Evolutionary conservation across 371 early-diverging fungal species (phyloP), one percentile per base, ranked within the genome.

Genomic region (Mucor mucedo): DNA sequence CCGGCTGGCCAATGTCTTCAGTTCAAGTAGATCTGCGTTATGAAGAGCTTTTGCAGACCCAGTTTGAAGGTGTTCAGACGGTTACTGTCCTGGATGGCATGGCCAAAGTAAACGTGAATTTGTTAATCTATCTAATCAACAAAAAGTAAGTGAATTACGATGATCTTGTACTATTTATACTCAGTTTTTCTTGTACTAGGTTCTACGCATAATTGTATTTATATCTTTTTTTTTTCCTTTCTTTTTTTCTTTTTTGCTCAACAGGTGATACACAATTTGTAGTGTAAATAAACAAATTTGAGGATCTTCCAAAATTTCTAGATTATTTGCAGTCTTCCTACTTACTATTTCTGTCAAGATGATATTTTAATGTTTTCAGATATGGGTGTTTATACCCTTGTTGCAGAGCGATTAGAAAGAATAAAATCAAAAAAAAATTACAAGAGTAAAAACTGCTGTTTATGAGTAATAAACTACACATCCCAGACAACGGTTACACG

Each of bases 31-130:
- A 93, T 76, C 72, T 95, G 68, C 75, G 92, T 38, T 88, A 98
- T 60, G 97, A 99, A 71, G 97, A 98, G 47, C 73, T 99, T 69
- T 75, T 98, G 52, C 95, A 96, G 70, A 79, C 85, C 44, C 98
- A 98, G 77, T 97, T 93, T 80, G 91, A 96, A 79, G 94, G 95
- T 63, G 89, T 90, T 14, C 89, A 93, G 52, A 87, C 92, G 28
- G 91, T 96, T 82, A 87, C 87, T 39, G 77, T 99, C 13, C 91
- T 97, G 65, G 97, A 97, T 68, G 92, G 90, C 41, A 81, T 87
- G 63, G 98, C 93, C 35, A 94, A 94, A 68, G 94, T 97, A 60
- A 98, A 99, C 73, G 91, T 98, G 48, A 98, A 99, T 70, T 69
- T 99, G 66, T 77, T 99, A 61, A 87, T 97, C 45, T 96, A 89